Evolutionary conservation across 2,329 filamentous ascomycete genomes (phyloP), one percentile per base, ranked within the genome.

Genomic region (Claviceps sp.): DNA sequence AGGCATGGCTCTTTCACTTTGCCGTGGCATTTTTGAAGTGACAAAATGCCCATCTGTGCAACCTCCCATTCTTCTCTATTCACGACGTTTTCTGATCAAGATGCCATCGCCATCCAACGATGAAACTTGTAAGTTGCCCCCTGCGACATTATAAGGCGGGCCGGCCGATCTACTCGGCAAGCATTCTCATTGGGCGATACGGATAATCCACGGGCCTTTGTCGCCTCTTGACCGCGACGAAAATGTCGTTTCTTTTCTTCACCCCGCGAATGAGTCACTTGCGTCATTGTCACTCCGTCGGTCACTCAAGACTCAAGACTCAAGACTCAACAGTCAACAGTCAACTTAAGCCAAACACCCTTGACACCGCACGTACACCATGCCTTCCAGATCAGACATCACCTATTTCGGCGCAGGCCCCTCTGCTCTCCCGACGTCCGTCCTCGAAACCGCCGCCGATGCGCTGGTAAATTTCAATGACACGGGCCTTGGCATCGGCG

Each of bases 391-490:
- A 68, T 75, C 81, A 60, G 84, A 91, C 57, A 80, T 93, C 65
- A 78, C 83, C 58, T 93, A 94, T 70, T 95, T 95, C 61, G 89
- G 90, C 56, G 90, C 91, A 50, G 91, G 91, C 56, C 91, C 91
- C 48, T 89, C 91, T n/a, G 74, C 81, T 37, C 77, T 97, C 17
- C 90, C 90, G 24, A 94, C 87, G 13, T 70, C 80, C 4, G 87
- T 96, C 22, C 79, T 96, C 48, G 81, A 93, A 67, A 76, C 74
- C 45, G 89, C 88, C 49, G 82, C 89, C 1, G 67, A 81, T 64
- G 86, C 87, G 1, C 81, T 97, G 4, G 69, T 95, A 57, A 86
- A 96, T 74, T 95, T 82, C 73, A 74, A 91, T 47, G 75, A 80
- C 65, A 87, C 82, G 41, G 91, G 91, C 53, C 76, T 96, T 51